These are phyloP conservation scores for Ochetophila trinervis DNA, from an alignment of 306 rosid species.

Conservation along the genomic window DNA sequence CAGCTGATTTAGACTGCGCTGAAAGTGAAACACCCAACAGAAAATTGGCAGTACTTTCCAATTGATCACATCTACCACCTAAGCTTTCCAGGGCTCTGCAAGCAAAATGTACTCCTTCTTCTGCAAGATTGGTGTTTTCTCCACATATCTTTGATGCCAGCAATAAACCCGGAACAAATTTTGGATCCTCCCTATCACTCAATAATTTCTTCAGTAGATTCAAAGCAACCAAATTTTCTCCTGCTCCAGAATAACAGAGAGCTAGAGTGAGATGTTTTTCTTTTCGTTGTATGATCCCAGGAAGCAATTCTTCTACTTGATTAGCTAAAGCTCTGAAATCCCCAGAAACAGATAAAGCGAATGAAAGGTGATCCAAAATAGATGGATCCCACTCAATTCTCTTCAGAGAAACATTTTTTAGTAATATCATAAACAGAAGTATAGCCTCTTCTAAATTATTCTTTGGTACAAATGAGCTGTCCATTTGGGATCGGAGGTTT, in stretches of 20 bases:
- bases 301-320: conserved; percentile 74
- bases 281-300: conserved; percentile 50
- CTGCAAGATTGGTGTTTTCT: conserved; percentile 46
- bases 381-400: conserved; percentile 93
- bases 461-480: conserved; percentile 70
- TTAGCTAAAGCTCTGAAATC: conserved; percentile 66
- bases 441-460: conserved; percentile 93
- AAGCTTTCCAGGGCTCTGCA: conserved; percentile 47
- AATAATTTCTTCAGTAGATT: conserved; percentile 66
- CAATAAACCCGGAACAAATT: conserved; percentile 58
- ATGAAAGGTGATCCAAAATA: conserved; percentile 88
- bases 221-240: conserved; percentile 63
- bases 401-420: conserved; percentile 51
- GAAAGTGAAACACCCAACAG: conserved; percentile 84
- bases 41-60: conserved; percentile 57
- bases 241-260: conserved; percentile 80
- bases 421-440: conserved; percentile 78
- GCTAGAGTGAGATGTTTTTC: conserved; percentile 60
- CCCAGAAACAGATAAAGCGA: conserved; percentile 81
- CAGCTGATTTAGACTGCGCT: conserved; percentile 48
- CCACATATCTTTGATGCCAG: conserved; percentile 87
- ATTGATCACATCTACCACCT: conserved; percentile 55
- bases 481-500: conserved; percentile 76
- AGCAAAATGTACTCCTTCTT: conserved; percentile 60
- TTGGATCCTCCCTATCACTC: conserved; percentile 56